Evolutionary conservation across 1,284 basidiomycete genomes (phyloP), one percentile per base, ranked within the genome.

Genomic region (Ceratobasidium papillatum): DNA sequence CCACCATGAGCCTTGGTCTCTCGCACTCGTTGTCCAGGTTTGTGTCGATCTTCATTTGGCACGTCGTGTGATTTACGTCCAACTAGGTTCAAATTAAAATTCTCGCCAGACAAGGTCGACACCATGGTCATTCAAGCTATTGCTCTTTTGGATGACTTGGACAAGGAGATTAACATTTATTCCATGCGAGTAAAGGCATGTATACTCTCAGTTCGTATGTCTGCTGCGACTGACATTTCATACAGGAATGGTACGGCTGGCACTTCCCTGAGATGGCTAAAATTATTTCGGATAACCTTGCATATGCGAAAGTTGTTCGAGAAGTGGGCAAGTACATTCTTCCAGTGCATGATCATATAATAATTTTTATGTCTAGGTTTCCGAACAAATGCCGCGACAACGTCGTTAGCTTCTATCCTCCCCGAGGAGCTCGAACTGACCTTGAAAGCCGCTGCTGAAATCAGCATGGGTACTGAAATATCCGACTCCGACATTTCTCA

Each of bases 101-200:
- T 99, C 84, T 99, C 96, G 22, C 96, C 97, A 4, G 97, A 99
- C 86, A 99, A 99, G 85, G 96, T 99, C 63, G 97, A 99, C 83
- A 98, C 96, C 27, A 99, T 99, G 98, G 93, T 99, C 76, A 94
- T 99, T 41, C 98, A 99, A 84, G 97, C 97, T 17, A 98, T 99
- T 81, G 97, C 96, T n/a, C 86, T 99, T 30, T 88, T 99, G 74
- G 97, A 99, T 81, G 97, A 99, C 82, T 87, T 99, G 47, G 97
- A 99, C 90, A 99, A 99, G 85, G 97, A 99, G 85, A 95, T 99
- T 83, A 99, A 99, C 86, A 98, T 99, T 76, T 99, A 99, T 82
- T 91, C 96, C 25, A 99, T 99, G 97, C 90, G 97, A 81, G 95
- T 98, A 74, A 99, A 99, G 89, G 94, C 94, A 77, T 27, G 86